A percentile compares a stretch with the other conserved stretches of the same genome.
These are phyloP conservation scores for Collybiopsis luxurians DNA, from an alignment of 768 basidiomycete species.

Conservation along the genomic window DNA sequence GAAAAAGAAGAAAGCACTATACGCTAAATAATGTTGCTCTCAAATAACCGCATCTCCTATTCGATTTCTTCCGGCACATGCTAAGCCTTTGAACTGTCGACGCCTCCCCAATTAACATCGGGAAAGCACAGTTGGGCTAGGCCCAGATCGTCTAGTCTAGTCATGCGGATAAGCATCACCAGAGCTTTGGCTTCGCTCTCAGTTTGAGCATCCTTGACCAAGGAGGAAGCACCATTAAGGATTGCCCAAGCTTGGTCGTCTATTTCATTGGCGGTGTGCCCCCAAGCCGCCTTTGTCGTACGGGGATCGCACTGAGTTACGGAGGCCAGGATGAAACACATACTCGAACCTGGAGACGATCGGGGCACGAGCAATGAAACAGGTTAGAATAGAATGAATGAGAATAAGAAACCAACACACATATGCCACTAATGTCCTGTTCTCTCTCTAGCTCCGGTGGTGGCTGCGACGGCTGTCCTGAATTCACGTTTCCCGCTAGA, in stretches of 20 bases:
- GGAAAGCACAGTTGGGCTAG: constrained; percentile 59
- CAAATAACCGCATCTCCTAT: no score
- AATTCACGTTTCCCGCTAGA: constrained; percentile 7
- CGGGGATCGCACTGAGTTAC: constrained; percentile 50
- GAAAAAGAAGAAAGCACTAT: no score
- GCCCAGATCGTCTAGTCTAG: constrained; percentile 69
- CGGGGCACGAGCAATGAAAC: background rate
- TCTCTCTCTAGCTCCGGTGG: constrained; percentile 50
- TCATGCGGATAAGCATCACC: constrained; percentile 73
- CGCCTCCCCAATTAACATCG: constrained; percentile 13
- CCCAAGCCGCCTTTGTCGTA: constrained; percentile 68
- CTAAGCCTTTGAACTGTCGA: background rate
- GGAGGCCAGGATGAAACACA: constrained; percentile 75
- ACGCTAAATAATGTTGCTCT: no score
- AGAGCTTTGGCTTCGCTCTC: constrained; percentile 40
- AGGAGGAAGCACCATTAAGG: constrained; percentile 39
- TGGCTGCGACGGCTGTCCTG: constrained; percentile 12
- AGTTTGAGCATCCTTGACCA: constrained; percentile 10
- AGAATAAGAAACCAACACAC: constrained; percentile 37
- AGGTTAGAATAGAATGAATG: no score
- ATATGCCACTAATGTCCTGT: constrained; percentile 74
- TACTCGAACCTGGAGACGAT: constrained; percentile 55
- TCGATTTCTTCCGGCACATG: background rate
- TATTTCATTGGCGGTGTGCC: constrained; percentile 64
- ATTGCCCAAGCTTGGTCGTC: constrained; percentile 63